Evolutionary conservation across 176 grass and related monocot species (phyloP), one percentile per base, ranked within the genome.

Genomic region (Guadua angustifolia): DNA sequence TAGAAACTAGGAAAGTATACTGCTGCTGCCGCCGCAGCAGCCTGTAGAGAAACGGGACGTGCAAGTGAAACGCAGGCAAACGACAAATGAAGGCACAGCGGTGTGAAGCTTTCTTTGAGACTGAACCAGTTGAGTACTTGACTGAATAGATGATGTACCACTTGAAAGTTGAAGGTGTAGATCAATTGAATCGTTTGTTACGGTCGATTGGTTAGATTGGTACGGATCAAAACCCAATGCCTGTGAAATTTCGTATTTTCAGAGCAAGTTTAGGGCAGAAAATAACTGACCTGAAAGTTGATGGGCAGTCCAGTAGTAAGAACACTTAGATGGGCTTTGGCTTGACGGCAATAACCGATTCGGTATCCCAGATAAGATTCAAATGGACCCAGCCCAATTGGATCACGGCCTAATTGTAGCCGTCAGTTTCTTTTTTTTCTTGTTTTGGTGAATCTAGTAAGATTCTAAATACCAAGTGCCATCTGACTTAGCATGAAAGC

Each of bases 401-500:
- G 2, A 4, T 18, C 4, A 53, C 6, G 22, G 56, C 19, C n/a
- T 10, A 60, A 29, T 47, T 26, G 22, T 11, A 24, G 16, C 29
- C 9, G 1, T 25, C n/a, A 33, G 13, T 18, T 5, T 29, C 29
- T 60, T 29, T 44, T 9, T 6, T 5, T 25, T 43, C 17, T 32
- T 62, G n/a, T 1, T 63, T 13, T 33, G 26, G 5, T 18, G 39
- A 39, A 44, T 44, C 3, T 5, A 40, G 33, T 21, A 60, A 10
- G 74, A 16, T 18, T 43, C 18, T 0, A 42, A 44, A 55, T 14
- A 79, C 18, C 66, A 63, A 36, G 22, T 64, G 52, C 44, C 74
- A 56, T 64, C 46, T 55, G 65, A 47, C 24, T 88, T 78, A 35
- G 18, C 66, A 71, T 56, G 56, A 24, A 53, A 88, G 25, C 66